Conservation (phyloP, 306 rosid genomes). For the Glycine tomentella region DNA sequence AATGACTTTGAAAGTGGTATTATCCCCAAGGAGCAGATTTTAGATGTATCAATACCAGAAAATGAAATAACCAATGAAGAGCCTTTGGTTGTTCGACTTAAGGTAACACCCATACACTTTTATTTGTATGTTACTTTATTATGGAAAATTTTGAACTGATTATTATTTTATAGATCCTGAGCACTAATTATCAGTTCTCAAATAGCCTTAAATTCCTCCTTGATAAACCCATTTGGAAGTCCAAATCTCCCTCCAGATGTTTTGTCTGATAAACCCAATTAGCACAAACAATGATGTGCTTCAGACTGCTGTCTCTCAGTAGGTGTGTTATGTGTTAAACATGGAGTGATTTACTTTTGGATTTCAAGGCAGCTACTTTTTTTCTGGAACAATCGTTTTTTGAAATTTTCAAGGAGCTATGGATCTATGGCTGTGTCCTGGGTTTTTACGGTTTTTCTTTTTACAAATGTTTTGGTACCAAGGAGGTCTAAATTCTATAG, state of each 20-base stretch:
- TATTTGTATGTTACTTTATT: slow-evolving; percentile 19
- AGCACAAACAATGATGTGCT: not conserved
- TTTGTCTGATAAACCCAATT: not conserved
- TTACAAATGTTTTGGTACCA: not conserved
- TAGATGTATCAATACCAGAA: slow-evolving; percentile 56
- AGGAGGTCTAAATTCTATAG: not conserved
- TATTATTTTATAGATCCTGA: slow-evolving; percentile 5
- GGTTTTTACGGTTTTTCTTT: not conserved
- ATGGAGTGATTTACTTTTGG: not conserved
- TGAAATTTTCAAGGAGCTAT: not conserved
- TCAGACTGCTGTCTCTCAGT: not conserved
- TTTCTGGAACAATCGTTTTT: not conserved
- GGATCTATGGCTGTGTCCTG: not conserved
- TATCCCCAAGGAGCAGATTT: slow-evolving; percentile 51
- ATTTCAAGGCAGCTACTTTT: not conserved
- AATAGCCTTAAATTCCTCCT: not conserved
- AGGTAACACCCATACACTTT: slow-evolving; percentile 56
- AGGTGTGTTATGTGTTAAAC: not conserved
- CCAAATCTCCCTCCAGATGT: not conserved
- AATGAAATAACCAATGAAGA: slow-evolving; percentile 72
- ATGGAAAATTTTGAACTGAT: not conserved
- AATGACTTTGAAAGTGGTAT: slow-evolving; percentile 49
- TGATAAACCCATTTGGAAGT: not conserved
- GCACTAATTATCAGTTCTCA: not conserved
- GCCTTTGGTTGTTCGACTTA: slow-evolving; percentile 85